Percentiles rank a stretch among this genome's conserved stretches.
Evolutionary conservation across 2,329 filamentous ascomycete species (phyloP).

Genomic region (Xenosphaeropsis pyriputrescens): DNA sequence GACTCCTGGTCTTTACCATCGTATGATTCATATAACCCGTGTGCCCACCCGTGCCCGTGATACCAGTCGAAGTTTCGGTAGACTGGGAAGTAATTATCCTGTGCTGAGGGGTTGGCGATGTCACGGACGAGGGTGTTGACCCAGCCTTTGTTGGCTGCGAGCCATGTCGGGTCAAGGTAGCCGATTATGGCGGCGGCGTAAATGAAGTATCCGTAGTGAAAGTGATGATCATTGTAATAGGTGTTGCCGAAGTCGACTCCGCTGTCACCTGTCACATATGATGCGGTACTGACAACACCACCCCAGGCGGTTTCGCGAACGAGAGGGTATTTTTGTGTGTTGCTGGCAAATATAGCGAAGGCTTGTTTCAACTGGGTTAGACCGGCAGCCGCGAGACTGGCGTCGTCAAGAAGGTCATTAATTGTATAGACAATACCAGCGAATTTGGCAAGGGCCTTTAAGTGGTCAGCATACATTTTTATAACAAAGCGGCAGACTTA

Average conservation of each 20-base stretch:
- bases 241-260: slow-evolving; percentile 82
- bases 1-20: slow-evolving; percentile 82
- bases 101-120: slow-evolving; percentile 55
- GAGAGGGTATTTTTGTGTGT: slow-evolving; percentile 53
- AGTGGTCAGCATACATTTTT: slow-evolving; percentile 16
- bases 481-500: slow-evolving; percentile 14
- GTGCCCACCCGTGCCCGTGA: slow-evolving; percentile 88
- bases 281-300: slow-evolving; percentile 63
- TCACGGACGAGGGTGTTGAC: slow-evolving; percentile 79
- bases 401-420: slow-evolving; percentile 46
- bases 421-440: slow-evolving; percentile 52
- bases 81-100: slow-evolving; percentile 67
- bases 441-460: slow-evolving; percentile 58
- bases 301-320: slow-evolving; percentile 59
- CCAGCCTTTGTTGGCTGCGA: slow-evolving; percentile 58
- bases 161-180: slow-evolving; percentile 62
- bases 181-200: slow-evolving; percentile 75
- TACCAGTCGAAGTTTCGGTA: slow-evolving; percentile 86
- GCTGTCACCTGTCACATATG: slow-evolving; percentile 53
- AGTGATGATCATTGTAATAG: slow-evolving; percentile 65
- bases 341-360: slow-evolving; percentile 51
- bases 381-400: slow-evolving; percentile 38
- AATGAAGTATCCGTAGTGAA: slow-evolving; percentile 81
- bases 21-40: slow-evolving; percentile 52
- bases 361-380: slow-evolving; percentile 47